Conservation (phyloP, 805 yeast genomes). For the Maudiozyma turicensis region DNA sequence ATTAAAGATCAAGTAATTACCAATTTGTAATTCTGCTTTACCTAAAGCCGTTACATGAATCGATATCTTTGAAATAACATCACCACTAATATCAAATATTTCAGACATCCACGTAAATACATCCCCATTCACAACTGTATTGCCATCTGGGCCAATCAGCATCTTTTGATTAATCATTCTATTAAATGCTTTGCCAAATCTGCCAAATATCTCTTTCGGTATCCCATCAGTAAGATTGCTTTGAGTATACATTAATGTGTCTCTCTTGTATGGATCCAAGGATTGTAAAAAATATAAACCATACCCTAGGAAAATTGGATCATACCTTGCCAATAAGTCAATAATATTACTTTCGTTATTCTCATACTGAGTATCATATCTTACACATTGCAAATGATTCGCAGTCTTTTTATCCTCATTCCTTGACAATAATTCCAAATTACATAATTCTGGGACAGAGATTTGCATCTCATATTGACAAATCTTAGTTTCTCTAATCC, state of each 20-base stretch:
- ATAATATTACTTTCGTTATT: constrained; percentile 3
- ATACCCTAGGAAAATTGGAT: constrained; percentile 21
- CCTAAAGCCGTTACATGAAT: background rate
- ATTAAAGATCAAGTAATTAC: background rate
- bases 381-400: constrained; percentile 11
- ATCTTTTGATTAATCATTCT: constrained; percentile 13
- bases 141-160: constrained; percentile 12
- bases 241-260: constrained; percentile 1
- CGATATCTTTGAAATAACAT: background rate
- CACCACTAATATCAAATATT: background rate
- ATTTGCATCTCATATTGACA: constrained; percentile 49
- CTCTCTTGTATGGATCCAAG: background rate
- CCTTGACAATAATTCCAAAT: constrained; percentile 21
- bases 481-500: constrained; percentile 43
- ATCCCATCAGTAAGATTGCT: background rate
- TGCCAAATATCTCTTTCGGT: constrained; percentile 3
- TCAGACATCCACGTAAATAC: constrained; percentile 25
- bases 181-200: constrained; percentile 16
- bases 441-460: constrained; percentile 43
- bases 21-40: background rate
- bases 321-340: constrained; percentile 13
- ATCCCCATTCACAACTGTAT: constrained; percentile 17
- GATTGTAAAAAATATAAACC: constrained; percentile 20
- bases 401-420: constrained; percentile 18
- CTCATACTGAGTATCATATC: background rate